These are phyloP conservation scores for Chalciporus piperatus DNA, from an alignment of 768 basidiomycete species.

Conservation along the genomic window DNA sequence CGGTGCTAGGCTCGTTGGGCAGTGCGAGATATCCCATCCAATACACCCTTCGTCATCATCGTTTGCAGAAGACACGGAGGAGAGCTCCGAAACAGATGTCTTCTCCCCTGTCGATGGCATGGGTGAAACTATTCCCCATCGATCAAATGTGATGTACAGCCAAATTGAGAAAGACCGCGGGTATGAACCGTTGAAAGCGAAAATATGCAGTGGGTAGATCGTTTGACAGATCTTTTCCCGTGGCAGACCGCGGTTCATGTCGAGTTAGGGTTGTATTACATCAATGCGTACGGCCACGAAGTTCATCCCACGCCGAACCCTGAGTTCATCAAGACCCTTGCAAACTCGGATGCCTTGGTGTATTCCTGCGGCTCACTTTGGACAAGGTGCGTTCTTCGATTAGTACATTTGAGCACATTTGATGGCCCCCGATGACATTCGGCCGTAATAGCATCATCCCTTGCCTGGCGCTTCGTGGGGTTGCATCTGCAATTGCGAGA, in stretches of 20 bases:
- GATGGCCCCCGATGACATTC: conserved; percentile 3
- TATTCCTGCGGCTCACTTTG: conserved; percentile 94
- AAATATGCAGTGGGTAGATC: conserved; percentile 57
- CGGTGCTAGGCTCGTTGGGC: conserved; percentile 77
- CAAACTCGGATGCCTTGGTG: conserved; percentile 63
- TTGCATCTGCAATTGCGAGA: conserved; percentile 72
- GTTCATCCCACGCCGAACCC: conserved; percentile 88
- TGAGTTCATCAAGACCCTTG: conserved; percentile 66
- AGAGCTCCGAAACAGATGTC: conserved; percentile 33
- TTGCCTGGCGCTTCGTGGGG: conserved; percentile 80
- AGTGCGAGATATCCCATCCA: conserved; percentile 93
- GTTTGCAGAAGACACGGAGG: conserved; percentile 29
- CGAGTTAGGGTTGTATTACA: conserved; percentile 71
- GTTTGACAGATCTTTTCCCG: conserved; percentile 9
- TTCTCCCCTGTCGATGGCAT: conserved; percentile 54
- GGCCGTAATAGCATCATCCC: conserved; percentile 69
- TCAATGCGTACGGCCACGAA: conserved; percentile 89
- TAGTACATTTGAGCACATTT: background rate
- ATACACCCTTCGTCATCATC: conserved; percentile 35
- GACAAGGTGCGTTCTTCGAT: conserved; percentile 63
- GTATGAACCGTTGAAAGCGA: conserved; percentile 56
- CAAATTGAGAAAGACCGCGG: conserved; percentile 45
- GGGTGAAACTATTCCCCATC: conserved; percentile 44
- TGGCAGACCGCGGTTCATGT: conserved; percentile 6
- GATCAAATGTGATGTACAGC: conserved; percentile 67